Conservation (phyloP, 176 grass and related monocot genomes). For the Rhynchospora tenuis region DNA sequence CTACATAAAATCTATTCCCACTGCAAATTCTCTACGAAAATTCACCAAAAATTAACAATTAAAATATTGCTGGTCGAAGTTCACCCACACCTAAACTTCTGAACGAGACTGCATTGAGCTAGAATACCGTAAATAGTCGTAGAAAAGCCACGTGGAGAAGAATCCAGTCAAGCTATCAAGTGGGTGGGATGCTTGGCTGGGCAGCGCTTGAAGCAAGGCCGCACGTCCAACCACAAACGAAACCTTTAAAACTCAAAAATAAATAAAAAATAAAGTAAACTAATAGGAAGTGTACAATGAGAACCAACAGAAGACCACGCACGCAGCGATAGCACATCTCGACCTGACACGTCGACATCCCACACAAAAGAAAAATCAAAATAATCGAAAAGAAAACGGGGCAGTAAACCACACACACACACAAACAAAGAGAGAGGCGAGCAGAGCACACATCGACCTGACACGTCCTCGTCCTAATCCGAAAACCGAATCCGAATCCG, state of each 20-base stretch:
- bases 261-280: background rate
- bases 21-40: background rate
- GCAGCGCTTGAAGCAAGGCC: background rate
- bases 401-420: background rate
- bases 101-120: background rate
- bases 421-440: background rate
- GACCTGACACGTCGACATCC: background rate
- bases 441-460: background rate
- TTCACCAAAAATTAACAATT: background rate
- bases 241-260: background rate
- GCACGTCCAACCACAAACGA: background rate
- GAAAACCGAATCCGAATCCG: background rate
- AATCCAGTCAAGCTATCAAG: background rate
- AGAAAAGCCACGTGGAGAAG: background rate
- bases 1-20: background rate
- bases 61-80: background rate
- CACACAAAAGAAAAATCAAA: background rate
- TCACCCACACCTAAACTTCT: background rate
- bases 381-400: background rate
- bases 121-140: background rate
- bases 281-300: background rate
- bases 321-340: background rate
- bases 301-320: background rate
- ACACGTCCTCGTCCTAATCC: slow-evolving; percentile 22
- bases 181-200: background rate